Evolutionary conservation across 1,139 yeast genomes (phyloP).

Genomic region (Geotrichum candidum): DNA sequence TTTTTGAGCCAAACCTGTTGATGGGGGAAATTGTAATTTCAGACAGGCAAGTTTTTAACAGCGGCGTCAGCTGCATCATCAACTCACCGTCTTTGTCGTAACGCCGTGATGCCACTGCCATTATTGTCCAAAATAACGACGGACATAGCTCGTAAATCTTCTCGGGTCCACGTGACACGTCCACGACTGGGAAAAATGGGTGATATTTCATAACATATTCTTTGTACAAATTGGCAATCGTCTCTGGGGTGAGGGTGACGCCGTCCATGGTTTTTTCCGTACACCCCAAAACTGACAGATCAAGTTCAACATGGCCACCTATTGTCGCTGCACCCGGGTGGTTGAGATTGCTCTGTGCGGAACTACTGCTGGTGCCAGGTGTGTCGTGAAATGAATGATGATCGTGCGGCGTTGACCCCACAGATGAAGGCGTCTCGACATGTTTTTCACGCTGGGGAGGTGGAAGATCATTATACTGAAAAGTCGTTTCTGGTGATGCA

Average conservation of each 20-base stretch:
- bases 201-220: conserved; percentile 76
- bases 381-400: conserved; percentile 3
- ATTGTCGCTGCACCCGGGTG: conserved; percentile 9
- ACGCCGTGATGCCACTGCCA: conserved; percentile 73
- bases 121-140: conserved; percentile 87
- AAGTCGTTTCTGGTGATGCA: conserved; percentile 17
- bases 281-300: conserved; percentile 36
- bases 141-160: conserved; percentile 73
- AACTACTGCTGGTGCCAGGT: conserved; percentile 5
- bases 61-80: conserved; percentile 53
- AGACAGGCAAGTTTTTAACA: conserved; percentile 70
- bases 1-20: conserved; percentile 56
- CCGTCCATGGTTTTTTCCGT: conserved; percentile 64
- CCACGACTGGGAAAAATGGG: conserved; percentile 81
- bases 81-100: conserved; percentile 41
- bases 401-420: conserved; percentile 4
- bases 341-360: not conserved
- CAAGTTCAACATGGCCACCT: conserved; percentile 11
- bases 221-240: conserved; percentile 56
- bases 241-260: conserved; percentile 52
- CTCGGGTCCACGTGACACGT: conserved; percentile 75
- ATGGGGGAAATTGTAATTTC: conserved; percentile 89
- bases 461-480: conserved; percentile 12
- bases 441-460: conserved; percentile 2
- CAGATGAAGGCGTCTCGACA: conserved; percentile 10